Evolutionary conservation across 2,329 filamentous ascomycete genomes (phyloP), one percentile per base, ranked within the genome.

Genomic region (Trichophyton verrucosum): DNA sequence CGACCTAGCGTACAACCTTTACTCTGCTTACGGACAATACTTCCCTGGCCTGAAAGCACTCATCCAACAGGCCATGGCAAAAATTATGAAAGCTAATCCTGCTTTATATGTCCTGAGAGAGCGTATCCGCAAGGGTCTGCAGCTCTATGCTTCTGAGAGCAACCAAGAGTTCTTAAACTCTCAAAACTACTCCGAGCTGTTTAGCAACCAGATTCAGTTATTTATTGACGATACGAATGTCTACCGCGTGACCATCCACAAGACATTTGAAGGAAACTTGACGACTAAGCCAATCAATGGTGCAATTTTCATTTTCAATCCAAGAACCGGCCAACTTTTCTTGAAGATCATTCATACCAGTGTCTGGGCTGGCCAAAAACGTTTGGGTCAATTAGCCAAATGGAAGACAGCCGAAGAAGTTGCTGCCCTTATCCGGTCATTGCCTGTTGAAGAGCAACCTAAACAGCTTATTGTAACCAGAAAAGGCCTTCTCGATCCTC

Each of bases 331-430:
- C 58, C 94, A 99, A 71, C 77, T 99, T 44, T 99, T 99, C 84
- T 77, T 99, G 71, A 99, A 99, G 82, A 97, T 99, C 68, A 99
- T 99, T 66, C 95, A 99, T 76, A 99, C 94, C 1, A 96, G 91
- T 71, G 95, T 99, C 30, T 99, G 94, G 94, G 94, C 94, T 58
- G 94, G 94, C 60, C 94, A 99, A 77, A 99, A 99, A 76, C 95
- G 94, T 88, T 84, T 99, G 36, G 95, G 95, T 66, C 94, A 99
- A 75, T 78, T 99, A 66, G 94, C 94, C 55, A 99, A 99, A 73
- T 99, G 94, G 94, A 99, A 99, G 82, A 99, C 94, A 15, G 94
- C 94, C 1, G 94, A 99, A 85, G 94, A 99, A 90, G 95, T 99
- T 2, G 94, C 94, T 3, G 95, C 94, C 20, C 81, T 99, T 49